These are phyloP conservation scores for Hymenoscyphus repandus DNA, from an alignment of 2,329 filamentous ascomycete species.

Conservation along the genomic window DNA sequence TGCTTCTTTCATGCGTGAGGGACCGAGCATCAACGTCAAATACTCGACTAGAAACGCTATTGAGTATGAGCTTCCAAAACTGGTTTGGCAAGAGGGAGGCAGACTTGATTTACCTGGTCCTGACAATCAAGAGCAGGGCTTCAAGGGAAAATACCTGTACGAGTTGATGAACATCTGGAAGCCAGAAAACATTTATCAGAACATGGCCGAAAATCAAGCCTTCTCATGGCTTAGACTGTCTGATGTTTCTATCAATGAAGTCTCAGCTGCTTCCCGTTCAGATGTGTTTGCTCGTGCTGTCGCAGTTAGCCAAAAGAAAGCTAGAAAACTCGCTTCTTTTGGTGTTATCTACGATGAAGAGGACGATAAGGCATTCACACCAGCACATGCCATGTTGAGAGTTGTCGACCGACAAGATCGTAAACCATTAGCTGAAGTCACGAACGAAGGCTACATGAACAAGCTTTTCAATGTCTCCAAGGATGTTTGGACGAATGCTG, in stretches of 20 bases:
- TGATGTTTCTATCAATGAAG: conserved; percentile 69
- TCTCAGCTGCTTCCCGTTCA: conserved; percentile 61
- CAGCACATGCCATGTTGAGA: conserved; percentile 74
- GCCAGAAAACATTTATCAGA: conserved; percentile 68
- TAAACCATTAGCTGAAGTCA: conserved; percentile 62
- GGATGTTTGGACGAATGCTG: conserved; percentile 59
- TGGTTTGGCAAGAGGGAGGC: conserved; percentile 78
- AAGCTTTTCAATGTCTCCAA: conserved; percentile 76
- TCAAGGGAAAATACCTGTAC: conserved; percentile 68
- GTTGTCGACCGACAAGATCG: conserved; percentile 67
- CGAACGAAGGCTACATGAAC: conserved; percentile 65
- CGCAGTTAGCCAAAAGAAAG: conserved; percentile 45
- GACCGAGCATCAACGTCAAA: conserved; percentile 68
- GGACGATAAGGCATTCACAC: conserved; percentile 56
- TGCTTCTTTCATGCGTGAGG: conserved; percentile 89
- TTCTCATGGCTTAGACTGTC: conserved; percentile 92
- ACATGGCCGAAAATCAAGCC: conserved; percentile 52
- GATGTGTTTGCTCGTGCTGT: conserved; percentile 71
- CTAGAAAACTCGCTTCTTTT: conserved; percentile 59
- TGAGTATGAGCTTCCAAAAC: conserved; percentile 73
- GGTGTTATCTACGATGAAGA: conserved; percentile 66
- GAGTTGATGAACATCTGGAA: conserved; percentile 90
- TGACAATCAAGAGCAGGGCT: conserved; percentile 72
- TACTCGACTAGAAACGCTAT: conserved; percentile 88
- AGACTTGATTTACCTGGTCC: conserved; percentile 68